Conservation (phyloP, 306 rosid genomes). For the Rosa lucieae region DNA sequence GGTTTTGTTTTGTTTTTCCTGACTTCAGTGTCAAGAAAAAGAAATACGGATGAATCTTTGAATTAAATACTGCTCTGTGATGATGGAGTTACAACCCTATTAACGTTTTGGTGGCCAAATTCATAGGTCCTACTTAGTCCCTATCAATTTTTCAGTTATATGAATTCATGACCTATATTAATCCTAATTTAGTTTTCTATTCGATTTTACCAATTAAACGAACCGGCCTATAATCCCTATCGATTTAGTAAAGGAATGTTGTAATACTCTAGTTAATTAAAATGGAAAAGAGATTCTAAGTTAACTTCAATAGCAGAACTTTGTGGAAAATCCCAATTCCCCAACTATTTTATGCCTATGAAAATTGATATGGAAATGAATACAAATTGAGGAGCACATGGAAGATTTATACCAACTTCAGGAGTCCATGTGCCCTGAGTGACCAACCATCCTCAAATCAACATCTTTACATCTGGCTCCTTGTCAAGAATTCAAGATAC, state of each 20-base stretch:
- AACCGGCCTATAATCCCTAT: not conserved
- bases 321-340: slow-evolving; percentile 18
- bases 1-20: not conserved
- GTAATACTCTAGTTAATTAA: not conserved
- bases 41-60: not conserved
- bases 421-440: slow-evolving; percentile 44
- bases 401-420: slow-evolving; percentile 23
- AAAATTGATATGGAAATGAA: slow-evolving; percentile 8
- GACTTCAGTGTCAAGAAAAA: slow-evolving; percentile 8
- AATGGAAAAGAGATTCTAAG: not conserved
- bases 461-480: slow-evolving; percentile 16
- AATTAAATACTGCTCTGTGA: not conserved
- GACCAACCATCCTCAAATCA: slow-evolving; percentile 27
- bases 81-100: not conserved
- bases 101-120: slow-evolving; percentile 16
- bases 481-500: not conserved
- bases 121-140: slow-evolving; percentile 8
- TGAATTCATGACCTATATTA: not conserved
- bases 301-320: not conserved
- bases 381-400: slow-evolving; percentile 12
- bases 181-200: not conserved
- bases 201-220: not conserved
- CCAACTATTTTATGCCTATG: slow-evolving; percentile 2
- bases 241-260: not conserved
- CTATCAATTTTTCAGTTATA: slow-evolving; percentile 10